phyloP scores from a whole-genome alignment of 2,329 filamentous ascomycete genomes.

The Colletotrichum karsti region DNA sequence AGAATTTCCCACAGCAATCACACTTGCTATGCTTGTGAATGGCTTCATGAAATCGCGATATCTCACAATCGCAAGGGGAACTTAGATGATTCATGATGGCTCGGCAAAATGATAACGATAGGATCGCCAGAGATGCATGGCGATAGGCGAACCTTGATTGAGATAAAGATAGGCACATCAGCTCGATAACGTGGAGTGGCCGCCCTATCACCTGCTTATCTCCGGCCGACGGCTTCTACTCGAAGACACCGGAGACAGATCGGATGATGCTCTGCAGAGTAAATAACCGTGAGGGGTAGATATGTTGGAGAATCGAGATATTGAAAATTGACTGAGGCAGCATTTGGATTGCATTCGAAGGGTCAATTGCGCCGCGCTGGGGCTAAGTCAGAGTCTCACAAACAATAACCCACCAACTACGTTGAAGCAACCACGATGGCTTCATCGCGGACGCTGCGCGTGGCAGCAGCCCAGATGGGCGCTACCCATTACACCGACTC shows the following conservation, averaged over 20 bases:
- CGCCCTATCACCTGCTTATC: conserved; percentile 20
- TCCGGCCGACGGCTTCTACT: not conserved
- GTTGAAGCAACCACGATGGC: not conserved
- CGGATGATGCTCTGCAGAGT: not conserved
- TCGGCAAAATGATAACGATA: not conserved
- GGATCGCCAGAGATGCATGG: too few relatives aligned
- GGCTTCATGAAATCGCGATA: too few relatives aligned
- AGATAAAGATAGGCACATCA: conserved; percentile 16
- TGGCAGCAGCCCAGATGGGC: conserved; percentile 65
- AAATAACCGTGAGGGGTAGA: not conserved
- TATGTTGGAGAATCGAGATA: not conserved
- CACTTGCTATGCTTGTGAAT: too few relatives aligned
- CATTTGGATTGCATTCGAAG: not conserved
- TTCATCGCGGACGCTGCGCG: conserved; percentile 20
- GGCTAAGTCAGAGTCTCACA: not conserved
- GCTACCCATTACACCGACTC: conserved; percentile 46
- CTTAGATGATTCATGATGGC: not conserved
- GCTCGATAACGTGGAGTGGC: not conserved
- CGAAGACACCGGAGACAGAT: not conserved
- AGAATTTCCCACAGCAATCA: too few relatives aligned
- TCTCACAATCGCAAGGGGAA: too few relatives aligned
- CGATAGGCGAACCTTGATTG: conserved; percentile 1
- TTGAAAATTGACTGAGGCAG: not conserved
- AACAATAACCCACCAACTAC: not conserved
- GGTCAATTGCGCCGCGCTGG: not conserved